phyloP scores from a whole-genome alignment of 2,329 filamentous ascomycete genomes.

The Hortaea werneckii region DNA sequence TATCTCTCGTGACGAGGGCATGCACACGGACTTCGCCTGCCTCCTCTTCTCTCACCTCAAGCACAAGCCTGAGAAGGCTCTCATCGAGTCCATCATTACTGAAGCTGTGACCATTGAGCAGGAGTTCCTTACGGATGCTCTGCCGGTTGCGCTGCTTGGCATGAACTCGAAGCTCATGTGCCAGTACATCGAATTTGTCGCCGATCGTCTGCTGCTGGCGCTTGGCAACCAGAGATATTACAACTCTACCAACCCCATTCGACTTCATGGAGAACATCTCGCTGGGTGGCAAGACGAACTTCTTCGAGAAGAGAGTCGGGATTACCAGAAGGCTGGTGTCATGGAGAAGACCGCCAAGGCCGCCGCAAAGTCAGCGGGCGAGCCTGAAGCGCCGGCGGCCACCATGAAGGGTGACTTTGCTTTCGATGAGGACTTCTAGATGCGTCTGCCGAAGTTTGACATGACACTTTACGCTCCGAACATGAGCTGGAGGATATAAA shows the following conservation, averaged over 20 bases:
- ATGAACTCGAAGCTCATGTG: slow-evolving; percentile 98
- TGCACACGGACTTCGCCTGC: slow-evolving; percentile 98
- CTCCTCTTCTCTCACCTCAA: slow-evolving; percentile 95
- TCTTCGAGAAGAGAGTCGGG: slow-evolving; percentile 99
- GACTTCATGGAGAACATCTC: slow-evolving; percentile 99
- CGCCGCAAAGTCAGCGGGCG: slow-evolving; percentile 28
- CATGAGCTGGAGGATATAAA: too few relatives aligned
- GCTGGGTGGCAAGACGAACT: slow-evolving; percentile 98
- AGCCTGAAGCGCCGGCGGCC: slow-evolving; percentile 29
- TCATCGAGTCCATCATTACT: slow-evolving; percentile 79
- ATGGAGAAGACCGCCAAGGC: slow-evolving; percentile 69
- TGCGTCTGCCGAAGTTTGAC: slow-evolving; percentile 3
- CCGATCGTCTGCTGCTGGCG: slow-evolving; percentile 83
- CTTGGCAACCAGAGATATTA: slow-evolving; percentile 93
- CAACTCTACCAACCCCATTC: slow-evolving; percentile 84
- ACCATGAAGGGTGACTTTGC: slow-evolving; percentile 62
- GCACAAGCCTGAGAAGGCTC: slow-evolving; percentile 72
- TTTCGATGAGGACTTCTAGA: slow-evolving; percentile 96
- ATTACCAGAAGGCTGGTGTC: slow-evolving; percentile 99
- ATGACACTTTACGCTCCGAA: too few relatives aligned
- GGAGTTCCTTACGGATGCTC: slow-evolving; percentile 93
- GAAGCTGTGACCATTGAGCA: slow-evolving; percentile 93
- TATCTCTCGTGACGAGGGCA: slow-evolving; percentile 97
- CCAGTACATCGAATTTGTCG: slow-evolving; percentile 99
- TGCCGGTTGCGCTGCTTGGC: slow-evolving; percentile 84